phyloP scores from a whole-genome alignment of 2,329 filamentous ascomycete species.

The Alternaria incomplexa region DNA sequence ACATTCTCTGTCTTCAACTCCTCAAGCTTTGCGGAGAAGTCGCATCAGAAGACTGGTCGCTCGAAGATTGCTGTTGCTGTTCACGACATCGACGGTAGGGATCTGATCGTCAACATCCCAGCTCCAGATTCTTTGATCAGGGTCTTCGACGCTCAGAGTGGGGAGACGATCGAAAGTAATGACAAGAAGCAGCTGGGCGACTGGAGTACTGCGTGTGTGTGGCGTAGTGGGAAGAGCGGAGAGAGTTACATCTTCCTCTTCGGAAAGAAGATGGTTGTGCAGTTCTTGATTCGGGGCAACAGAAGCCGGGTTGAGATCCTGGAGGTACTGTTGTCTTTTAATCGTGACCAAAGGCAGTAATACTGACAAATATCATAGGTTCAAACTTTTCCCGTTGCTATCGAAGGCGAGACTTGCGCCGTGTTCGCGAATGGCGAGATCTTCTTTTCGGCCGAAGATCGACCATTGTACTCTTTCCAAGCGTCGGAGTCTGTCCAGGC shows the following conservation, averaged over 20 bases:
- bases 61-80: constrained; percentile 36
- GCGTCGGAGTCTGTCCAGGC: constrained; percentile 27
- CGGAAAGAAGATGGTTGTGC: constrained; percentile 39
- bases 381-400: constrained; percentile 36
- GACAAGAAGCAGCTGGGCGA: constrained; percentile 36
- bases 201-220: constrained; percentile 38
- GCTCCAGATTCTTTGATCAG: constrained; percentile 37
- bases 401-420: constrained; percentile 36
- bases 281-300: constrained; percentile 25
- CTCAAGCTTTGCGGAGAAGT: constrained; percentile 13
- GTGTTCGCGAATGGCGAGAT: constrained; percentile 26
- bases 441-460: constrained; percentile 37
- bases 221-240: constrained; percentile 33
- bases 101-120: constrained; percentile 39
- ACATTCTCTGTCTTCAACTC: constrained; percentile 19
- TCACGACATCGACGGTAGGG: constrained; percentile 27
- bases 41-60: constrained; percentile 31
- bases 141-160: constrained; percentile 29
- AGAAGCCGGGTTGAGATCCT: constrained; percentile 27
- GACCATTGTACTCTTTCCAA: constrained; percentile 38
- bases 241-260: constrained; percentile 38
- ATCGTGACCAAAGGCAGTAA: too few relatives aligned
- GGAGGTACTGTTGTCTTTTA: constrained; percentile 15
- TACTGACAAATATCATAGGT: constrained; percentile 21
- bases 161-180: constrained; percentile 21